Conservation (phyloP, 2,329 filamentous ascomycete species). For the Sporothrix curviconia region DNA sequence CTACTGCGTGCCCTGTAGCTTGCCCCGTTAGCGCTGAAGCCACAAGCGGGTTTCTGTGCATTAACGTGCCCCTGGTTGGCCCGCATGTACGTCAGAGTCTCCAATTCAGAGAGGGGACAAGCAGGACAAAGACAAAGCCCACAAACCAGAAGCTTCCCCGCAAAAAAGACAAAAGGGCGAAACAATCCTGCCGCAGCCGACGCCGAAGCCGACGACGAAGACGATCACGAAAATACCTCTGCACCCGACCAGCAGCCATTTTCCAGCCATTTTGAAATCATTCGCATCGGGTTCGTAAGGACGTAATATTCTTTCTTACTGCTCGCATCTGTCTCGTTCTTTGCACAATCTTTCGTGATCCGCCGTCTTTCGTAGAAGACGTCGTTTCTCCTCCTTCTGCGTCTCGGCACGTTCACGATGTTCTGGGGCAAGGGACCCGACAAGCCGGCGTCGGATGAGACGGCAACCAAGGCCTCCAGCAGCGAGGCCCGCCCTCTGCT, state of each 20-base stretch:
- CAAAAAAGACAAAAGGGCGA: conserved; percentile 1
- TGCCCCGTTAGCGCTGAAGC: background rate
- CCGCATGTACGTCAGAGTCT: conserved; percentile 1
- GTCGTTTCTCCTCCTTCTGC: background rate
- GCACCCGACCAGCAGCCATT: background rate
- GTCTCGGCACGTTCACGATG: conserved; percentile 22
- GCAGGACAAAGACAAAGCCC: background rate
- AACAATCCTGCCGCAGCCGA: background rate
- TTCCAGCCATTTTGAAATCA: too few relatives aligned
- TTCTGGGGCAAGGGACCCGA: conserved; percentile 35
- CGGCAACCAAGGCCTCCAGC: conserved; percentile 14
- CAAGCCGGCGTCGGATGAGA: conserved; percentile 24
- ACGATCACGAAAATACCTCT: too few relatives aligned
- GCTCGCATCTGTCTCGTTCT: too few relatives aligned
- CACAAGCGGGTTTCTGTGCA: background rate
- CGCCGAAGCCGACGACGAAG: background rate
- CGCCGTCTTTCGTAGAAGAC: background rate
- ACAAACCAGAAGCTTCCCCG: conserved; percentile 3
- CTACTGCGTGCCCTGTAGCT: background rate
- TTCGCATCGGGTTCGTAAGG: too few relatives aligned
- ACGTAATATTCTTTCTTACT: too few relatives aligned
- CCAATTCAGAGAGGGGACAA: background rate
- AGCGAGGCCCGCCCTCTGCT: conserved; percentile 25
- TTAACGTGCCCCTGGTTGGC: conserved; percentile 1
- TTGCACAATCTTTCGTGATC: too few relatives aligned